These are phyloP conservation scores for Quercus gilva DNA, from an alignment of 306 rosid species.

Conservation along the genomic window DNA sequence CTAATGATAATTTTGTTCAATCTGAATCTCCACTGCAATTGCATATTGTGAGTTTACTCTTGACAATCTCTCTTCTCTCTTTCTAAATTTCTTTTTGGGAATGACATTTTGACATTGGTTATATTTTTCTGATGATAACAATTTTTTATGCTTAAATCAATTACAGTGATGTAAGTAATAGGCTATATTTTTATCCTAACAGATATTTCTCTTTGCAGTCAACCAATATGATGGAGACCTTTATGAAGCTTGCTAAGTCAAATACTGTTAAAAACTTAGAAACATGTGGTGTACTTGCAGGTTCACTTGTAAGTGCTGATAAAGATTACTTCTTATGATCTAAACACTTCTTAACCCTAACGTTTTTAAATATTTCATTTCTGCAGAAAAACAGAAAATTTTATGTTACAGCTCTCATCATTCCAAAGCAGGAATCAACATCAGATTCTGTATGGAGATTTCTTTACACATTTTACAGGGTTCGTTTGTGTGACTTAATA, in stretches of 20 bases:
- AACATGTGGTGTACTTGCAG: conserved; percentile 95
- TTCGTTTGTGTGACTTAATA: conserved; percentile 10
- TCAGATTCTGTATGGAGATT: conserved; percentile 71
- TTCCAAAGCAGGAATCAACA: conserved; percentile 96
- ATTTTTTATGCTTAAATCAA: neutral
- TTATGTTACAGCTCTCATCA: conserved; percentile 81
- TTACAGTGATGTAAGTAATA: conserved; percentile 3
- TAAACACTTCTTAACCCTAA: neutral
- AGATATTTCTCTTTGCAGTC: conserved; percentile 58
- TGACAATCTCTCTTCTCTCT: conserved; percentile 5
- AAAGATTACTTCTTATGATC: neutral
- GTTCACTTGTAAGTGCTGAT: conserved; percentile 80
- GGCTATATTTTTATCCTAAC: conserved; percentile 16
- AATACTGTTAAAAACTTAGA: conserved; percentile 85
- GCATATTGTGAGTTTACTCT: conserved; percentile 71
- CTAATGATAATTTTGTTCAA: conserved; percentile 48
- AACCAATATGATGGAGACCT: conserved; percentile 80
- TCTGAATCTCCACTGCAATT: conserved; percentile 75
- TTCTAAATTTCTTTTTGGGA: conserved; percentile 6
- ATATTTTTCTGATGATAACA: conserved; percentile 14
- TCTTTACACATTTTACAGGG: conserved; percentile 12
- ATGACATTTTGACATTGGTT: neutral
- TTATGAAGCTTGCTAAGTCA: conserved; percentile 85
- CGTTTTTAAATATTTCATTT: conserved; percentile 15
- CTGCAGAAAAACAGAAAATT: conserved; percentile 90